Conservation (phyloP, 2,329 filamentous ascomycete species). For the Trichoderma sp. region DNA sequence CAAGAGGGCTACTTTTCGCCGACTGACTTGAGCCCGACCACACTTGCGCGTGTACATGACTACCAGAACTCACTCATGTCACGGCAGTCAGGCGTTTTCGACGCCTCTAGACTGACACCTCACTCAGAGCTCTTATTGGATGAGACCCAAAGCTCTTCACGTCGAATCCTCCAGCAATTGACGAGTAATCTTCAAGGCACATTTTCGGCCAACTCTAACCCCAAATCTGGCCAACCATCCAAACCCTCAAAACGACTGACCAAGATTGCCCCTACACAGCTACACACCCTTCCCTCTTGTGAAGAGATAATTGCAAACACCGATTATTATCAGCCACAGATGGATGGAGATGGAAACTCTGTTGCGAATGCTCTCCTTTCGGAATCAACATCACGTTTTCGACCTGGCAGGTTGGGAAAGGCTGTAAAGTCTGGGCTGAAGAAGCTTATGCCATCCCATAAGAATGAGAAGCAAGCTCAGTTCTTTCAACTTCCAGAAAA, state of each 20-base stretch:
- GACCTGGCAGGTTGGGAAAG: constrained; percentile 32
- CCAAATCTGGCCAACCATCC: neutral
- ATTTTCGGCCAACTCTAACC: neutral
- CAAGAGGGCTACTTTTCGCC: neutral
- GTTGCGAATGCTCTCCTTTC: neutral
- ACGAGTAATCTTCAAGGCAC: neutral
- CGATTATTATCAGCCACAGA: neutral
- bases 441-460: constrained; percentile 14
- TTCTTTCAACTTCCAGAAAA: neutral
- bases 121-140: constrained; percentile 7
- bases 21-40: neutral
- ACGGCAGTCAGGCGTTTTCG: neutral
- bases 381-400: constrained; percentile 24
- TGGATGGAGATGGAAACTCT: neutral
- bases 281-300: constrained; percentile 33
- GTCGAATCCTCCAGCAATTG: constrained; percentile 1
- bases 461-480: neutral
- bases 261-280: constrained; percentile 33
- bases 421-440: constrained; percentile 24
- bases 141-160: neutral
- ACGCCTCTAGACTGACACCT: neutral
- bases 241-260: neutral
- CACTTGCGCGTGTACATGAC: neutral
- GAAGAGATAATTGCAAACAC: constrained; percentile 25
- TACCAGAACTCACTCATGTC: neutral